Evolutionary conservation across 495 filamentous ascomycete species (phyloP), one percentile per base, ranked within the genome.

Genomic region (Penicillium ucsense): DNA sequence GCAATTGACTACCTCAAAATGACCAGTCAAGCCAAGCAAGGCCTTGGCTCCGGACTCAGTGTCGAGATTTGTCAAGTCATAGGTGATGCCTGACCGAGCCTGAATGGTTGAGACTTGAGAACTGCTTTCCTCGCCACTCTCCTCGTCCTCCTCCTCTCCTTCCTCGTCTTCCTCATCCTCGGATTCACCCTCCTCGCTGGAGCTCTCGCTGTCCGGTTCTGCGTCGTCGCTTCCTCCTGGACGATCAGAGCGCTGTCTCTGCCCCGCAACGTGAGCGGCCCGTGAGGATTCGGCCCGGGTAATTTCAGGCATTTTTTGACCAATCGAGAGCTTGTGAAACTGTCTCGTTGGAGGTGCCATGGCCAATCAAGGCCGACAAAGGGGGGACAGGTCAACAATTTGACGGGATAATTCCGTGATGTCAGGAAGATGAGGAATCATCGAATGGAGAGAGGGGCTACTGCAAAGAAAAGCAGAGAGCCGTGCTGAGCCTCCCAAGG

Each of bases 331-430:
- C 49, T 51, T 59, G 51, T 60, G 54, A 33, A 74, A 66, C 51
- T 71, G 69, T 46, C 58, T 63, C 10, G 63, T 70, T 37, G 69
- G 68, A 37, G 66, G 55, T 50, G 68, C 63, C 71, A 71, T 73
- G 43, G 28, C 47, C 31, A 41, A 46, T 48, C 45, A 37, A 49
- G 43, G 41, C 31, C 12, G 11, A 49, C 47, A 49, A 36, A 28
- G 37, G 44, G 47, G 49, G 45, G 46, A 48, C 27, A 10, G 36
- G 47, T 20, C 34, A 38, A 20, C 35, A 43, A 28, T 4, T 27
- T 2, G 39, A 41, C 37, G 38, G 30, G 27, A 40, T 20, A 20
- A 20, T 20, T 20, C 20, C 20, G 20, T 20, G 20, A 20, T 20
- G 20, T 20, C 20, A 20, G 20, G 20, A 20, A 20, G 20, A 20